Conservation (phyloP, 2,329 filamentous ascomycete genomes). For the Zasmidium citrigriseum region DNA sequence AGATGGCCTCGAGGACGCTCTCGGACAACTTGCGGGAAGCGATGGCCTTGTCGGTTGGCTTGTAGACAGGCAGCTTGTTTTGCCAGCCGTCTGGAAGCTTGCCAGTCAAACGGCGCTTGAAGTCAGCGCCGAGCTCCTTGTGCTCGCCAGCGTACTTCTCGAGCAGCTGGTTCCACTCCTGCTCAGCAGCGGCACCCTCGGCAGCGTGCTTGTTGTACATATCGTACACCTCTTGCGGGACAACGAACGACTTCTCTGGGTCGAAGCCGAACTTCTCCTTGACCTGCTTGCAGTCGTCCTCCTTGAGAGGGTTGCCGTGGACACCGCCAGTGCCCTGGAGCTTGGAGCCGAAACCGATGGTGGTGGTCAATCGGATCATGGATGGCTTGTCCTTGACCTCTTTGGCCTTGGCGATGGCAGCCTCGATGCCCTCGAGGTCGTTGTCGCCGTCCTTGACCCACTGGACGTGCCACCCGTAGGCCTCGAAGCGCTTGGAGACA, state of each 20-base stretch:
- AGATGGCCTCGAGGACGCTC: conserved; percentile 84
- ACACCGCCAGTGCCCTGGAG: conserved; percentile 93
- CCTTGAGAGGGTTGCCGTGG: conserved; percentile 94
- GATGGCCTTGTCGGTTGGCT: conserved; percentile 76
- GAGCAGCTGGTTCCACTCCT: conserved; percentile 94
- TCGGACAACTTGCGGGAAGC: conserved; percentile 97
- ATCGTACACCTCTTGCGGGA: conserved; percentile 94
- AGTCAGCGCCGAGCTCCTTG: conserved; percentile 77
- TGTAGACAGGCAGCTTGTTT: conserved; percentile 89
- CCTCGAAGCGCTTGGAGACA: conserved; percentile 88
- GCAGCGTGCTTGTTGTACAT: conserved; percentile 80
- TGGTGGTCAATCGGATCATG: conserved; percentile 94
- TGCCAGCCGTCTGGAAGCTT: conserved; percentile 96
- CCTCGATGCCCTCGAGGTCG: conserved; percentile 85
- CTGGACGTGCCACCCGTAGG: conserved; percentile 94
- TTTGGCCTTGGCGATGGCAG: conserved; percentile 81
- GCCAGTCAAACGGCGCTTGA: conserved; percentile 75
- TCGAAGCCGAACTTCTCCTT: conserved; percentile 97
- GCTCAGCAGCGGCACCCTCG: conserved; percentile 83
- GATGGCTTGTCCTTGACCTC: conserved; percentile 93
- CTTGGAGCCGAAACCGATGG: conserved; percentile 93
- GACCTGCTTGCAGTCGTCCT: conserved; percentile 88
- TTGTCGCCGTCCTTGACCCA: conserved; percentile 84
- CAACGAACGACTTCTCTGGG: conserved; percentile 87
- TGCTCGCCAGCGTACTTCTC: conserved; percentile 80